Evolutionary conservation across 192 early-diverging fungal genomes (phyloP).

Genomic region (Coemansia sp.): DNA sequence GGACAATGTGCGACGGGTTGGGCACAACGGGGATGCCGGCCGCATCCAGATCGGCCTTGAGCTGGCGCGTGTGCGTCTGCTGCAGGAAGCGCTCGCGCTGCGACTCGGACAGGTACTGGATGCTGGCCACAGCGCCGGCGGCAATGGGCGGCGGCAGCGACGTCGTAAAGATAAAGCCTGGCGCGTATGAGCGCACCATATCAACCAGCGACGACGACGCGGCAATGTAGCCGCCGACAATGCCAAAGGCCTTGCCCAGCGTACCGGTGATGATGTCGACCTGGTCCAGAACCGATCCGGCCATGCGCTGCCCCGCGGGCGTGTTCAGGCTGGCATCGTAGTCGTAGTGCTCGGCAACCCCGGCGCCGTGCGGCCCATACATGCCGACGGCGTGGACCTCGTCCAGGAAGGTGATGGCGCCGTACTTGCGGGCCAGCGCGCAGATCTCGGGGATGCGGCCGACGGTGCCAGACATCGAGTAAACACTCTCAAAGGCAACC

Average conservation of each 20-base stretch:
- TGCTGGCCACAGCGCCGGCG: conserved; percentile 84
- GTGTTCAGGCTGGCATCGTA: conserved; percentile 60
- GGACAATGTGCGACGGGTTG: conserved; percentile 99
- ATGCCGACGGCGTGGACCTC: conserved; percentile 99
- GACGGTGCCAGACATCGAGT: conserved; percentile 95
- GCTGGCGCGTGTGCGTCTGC: conserved; percentile 84
- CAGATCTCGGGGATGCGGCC: conserved; percentile 89
- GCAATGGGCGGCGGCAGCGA: conserved; percentile 92
- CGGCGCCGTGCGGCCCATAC: conserved; percentile 90
- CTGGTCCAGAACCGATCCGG: conserved; percentile 66
- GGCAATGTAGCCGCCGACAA: conserved; percentile 96
- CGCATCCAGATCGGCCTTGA: conserved; percentile 74
- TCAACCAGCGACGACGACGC: conserved; percentile 82
- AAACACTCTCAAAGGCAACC: conserved; percentile 94
- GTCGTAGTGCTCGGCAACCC: conserved; percentile 92
- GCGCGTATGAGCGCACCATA: conserved; percentile 95
- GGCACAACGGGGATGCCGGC: conserved; percentile 94
- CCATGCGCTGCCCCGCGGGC: conserved; percentile 30
- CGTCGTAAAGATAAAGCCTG: conserved; percentile 99
- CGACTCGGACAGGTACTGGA: conserved; percentile 86
- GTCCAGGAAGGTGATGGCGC: conserved; percentile 93
- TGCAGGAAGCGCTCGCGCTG: conserved; percentile 82
- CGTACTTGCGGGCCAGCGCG: conserved; percentile 86
- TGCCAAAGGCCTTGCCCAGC: conserved; percentile 94
- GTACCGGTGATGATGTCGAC: conserved; percentile 96